A percentile compares a stretch with the other conserved stretches of the same genome.
These are phyloP conservation scores for Coleophoma eucalyptorum DNA, from an alignment of 2,329 filamentous ascomycete genomes.

Conservation along the genomic window DNA sequence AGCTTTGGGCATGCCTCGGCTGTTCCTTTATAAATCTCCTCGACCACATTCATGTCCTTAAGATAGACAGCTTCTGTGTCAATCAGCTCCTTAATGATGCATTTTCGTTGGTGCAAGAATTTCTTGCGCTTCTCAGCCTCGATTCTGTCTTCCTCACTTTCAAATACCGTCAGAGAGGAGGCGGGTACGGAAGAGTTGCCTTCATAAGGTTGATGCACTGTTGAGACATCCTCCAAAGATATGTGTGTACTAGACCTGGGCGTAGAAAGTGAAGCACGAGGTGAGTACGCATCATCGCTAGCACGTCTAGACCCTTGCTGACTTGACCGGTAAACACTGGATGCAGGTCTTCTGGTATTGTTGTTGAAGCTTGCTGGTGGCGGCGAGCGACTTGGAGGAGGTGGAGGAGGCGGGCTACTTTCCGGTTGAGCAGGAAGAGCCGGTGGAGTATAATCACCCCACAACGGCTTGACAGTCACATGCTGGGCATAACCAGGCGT, in stretches of 20 bases:
- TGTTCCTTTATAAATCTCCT: constrained; percentile 96
- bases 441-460: constrained; percentile 20
- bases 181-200: constrained; percentile 2
- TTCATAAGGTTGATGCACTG: constrained; percentile 5
- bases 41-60: constrained; percentile 93
- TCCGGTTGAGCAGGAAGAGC: constrained; percentile 13
- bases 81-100: constrained; percentile 86
- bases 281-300: constrained; percentile 25
- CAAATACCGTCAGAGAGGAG: constrained; percentile 4
- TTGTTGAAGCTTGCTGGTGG: constrained; percentile 10
- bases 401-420: constrained; percentile 4
- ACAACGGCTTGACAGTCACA: constrained; percentile 9
- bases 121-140: constrained; percentile 56
- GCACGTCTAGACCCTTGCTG: constrained; percentile 23
- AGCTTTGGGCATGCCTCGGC: constrained; percentile 77
- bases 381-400: constrained; percentile 11
- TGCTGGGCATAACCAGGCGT: constrained; percentile 10
- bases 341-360: constrained; percentile 15
- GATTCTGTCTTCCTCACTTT: constrained; percentile 32
- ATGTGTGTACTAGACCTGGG: constrained; percentile 26
- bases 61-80: constrained; percentile 91
- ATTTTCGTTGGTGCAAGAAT: constrained; percentile 73
- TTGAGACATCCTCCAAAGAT: constrained; percentile 10
- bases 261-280: constrained; percentile 23
- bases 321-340: constrained; percentile 22